Evolutionary conservation across 1,139 yeast species (phyloP), one percentile per base, ranked within the genome.

Genomic region (Debaryomyces sp.): DNA sequence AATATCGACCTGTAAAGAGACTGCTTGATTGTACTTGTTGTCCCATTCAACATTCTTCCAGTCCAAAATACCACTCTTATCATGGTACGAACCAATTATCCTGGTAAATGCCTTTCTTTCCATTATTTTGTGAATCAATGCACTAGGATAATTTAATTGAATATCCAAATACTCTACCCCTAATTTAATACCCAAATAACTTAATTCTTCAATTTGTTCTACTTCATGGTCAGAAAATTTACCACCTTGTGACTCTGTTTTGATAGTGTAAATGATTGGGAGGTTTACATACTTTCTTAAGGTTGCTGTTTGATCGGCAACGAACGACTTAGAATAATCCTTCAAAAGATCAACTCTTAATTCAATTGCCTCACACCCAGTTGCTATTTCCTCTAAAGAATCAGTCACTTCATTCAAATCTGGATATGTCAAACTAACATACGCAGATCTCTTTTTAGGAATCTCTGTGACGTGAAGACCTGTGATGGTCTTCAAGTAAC

Each of bases 191-290:
- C 91, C 97, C 54, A 85, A 71, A 27, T 68, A 62, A 48, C 82
- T 75, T 52, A 90, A 77, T 22, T 70, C 67, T 51, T 75, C 78
- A 49, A 89, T 77, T 22, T 70, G 63, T 7, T 66, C 76, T 37
- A 63, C 61, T 18, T 79, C 83, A 4, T 54, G 54, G 32, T 62
- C 63, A 0, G 88, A 87, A 71, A 89, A 87, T 40, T 73, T 68
- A 36, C 97, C 97, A 44, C 97, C 97, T 68, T 91, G 97, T 9
- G 85, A 73, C 55, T 71, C 63, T 1, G 96, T 88, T 64, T 96
- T 81, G 5, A 90, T 73, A 2, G 97, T 90, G 70, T 83, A 89
- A 50, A 94, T 80, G 34, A 92, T 84, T 42, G 98, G 97, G 50
- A 89, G 70, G 37, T 74, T 72, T n/a, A 88, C 76, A 38, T 58